Conservation (phyloP, 306 rosid species). For the Cucurbita argyrosperma region DNA sequence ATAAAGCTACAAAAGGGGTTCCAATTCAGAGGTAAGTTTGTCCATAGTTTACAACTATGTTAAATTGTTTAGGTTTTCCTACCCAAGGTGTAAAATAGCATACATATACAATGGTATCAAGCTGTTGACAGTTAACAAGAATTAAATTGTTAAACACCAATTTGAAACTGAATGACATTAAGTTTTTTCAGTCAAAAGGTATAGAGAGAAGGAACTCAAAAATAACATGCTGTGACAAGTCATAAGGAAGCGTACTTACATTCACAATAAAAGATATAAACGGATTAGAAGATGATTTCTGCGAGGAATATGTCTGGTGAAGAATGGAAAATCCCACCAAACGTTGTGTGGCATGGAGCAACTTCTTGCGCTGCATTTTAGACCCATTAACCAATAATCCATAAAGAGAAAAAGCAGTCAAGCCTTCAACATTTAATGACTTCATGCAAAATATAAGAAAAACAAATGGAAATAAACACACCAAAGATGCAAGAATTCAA, state of each 20-base stretch:
- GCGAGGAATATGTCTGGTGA: conserved; percentile 63
- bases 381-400: neutral
- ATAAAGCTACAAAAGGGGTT: neutral
- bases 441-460: neutral
- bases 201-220: neutral
- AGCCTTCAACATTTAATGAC: neutral
- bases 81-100: neutral
- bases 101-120: neutral
- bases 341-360: conserved; percentile 40
- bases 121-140: neutral
- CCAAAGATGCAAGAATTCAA: neutral
- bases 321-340: conserved; percentile 57
- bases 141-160: neutral
- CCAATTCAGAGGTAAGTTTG: neutral
- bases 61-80: neutral
- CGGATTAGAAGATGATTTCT: conserved; percentile 56
- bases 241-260: conserved; percentile 30
- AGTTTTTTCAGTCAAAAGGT: neutral
- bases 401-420: neutral
- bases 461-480: neutral
- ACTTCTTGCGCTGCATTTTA: conserved; percentile 28
- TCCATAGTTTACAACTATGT: neutral
- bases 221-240: neutral
- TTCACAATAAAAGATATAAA: conserved; percentile 46
- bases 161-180: neutral